Evolutionary conservation across 2,329 filamentous ascomycete genomes (phyloP), one percentile per base, ranked within the genome.

Genomic region (Polychaeton citri): DNA sequence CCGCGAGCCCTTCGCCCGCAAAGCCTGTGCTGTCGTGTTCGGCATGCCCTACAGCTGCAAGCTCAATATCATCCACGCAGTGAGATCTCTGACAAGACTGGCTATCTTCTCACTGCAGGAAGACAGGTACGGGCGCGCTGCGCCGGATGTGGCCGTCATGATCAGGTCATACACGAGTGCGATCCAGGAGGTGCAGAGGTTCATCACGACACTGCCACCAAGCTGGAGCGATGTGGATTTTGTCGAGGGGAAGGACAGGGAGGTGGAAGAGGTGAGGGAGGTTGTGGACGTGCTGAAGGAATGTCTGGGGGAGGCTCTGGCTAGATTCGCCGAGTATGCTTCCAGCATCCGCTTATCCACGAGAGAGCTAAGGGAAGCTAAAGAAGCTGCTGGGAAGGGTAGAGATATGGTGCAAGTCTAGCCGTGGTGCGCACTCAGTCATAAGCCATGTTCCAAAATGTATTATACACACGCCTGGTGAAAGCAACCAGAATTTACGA

Each of bases 111-210:
- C 81, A 57, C 61, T 95, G 36, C 64, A 66, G 3, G 87, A 96
- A 57, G 88, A 96, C 54, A 71, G 71, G 32, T 90, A 77, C 52
- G 88, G 88, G 10, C 81, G 83, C 47, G 88, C 92, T n/a, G 80
- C 92, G 45, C 69, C 76, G 30, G 82, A 90, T 44, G 76, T 96
- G 2, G 74, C 81, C 1, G 62, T 62, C 33, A 78, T 93, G 38
- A 74, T 95, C 34, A 73, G 79, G 32, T 74, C 76, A 1, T 73
- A 92, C 41, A 87, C 83, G 1, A 48, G 57, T 0, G 76, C 81
- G 1, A 76, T 86, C 38, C 69, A 64, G 37, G 75, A 75, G 45
- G 63, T 94, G 3, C 79, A 93, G 49, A 61, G 54, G 2, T 85
- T 92, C 52, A 68, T 76, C 44, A 56, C 57, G 6, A 60, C 50